Conservation (phyloP, 805 yeast genomes). For the Schwanniomyces pseudopolymorphus region DNA sequence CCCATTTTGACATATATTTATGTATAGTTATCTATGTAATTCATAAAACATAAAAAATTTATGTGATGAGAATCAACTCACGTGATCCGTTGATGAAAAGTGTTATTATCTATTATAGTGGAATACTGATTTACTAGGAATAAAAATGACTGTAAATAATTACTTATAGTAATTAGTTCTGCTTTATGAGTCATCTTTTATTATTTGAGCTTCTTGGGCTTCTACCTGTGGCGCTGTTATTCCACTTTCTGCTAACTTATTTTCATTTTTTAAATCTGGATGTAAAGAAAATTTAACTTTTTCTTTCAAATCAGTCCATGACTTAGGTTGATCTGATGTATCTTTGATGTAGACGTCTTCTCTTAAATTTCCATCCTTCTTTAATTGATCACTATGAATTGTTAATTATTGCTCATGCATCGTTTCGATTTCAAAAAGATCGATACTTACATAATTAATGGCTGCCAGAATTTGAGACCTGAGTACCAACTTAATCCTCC, state of each 20-base stretch:
- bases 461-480: conserved; percentile 71
- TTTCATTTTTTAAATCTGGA: conserved; percentile 18
- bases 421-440: neutral
- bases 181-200: neutral
- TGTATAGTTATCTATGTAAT: neutral
- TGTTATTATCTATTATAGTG: too few species aligned
- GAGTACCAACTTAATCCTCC: conserved; percentile 38
- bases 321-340: conserved; percentile 31
- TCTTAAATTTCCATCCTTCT: conserved; percentile 65
- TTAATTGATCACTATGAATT: conserved; percentile 52
- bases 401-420: conserved; percentile 1
- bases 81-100: neutral
- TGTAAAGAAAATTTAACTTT: conserved; percentile 30
- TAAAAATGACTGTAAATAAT: neutral
- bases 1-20: conserved; percentile 49
- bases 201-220: too few species aligned
- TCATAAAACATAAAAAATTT: neutral
- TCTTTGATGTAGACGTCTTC: conserved; percentile 58
- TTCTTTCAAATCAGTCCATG: conserved; percentile 39
- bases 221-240: neutral
- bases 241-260: neutral
- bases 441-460: conserved; percentile 59
- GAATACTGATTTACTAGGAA: neutral
- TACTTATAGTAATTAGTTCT: neutral
- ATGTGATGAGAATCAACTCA: neutral